phyloP scores from a whole-genome alignment of 2,329 filamentous ascomycete species.

The Xylariaceae sp. region DNA sequence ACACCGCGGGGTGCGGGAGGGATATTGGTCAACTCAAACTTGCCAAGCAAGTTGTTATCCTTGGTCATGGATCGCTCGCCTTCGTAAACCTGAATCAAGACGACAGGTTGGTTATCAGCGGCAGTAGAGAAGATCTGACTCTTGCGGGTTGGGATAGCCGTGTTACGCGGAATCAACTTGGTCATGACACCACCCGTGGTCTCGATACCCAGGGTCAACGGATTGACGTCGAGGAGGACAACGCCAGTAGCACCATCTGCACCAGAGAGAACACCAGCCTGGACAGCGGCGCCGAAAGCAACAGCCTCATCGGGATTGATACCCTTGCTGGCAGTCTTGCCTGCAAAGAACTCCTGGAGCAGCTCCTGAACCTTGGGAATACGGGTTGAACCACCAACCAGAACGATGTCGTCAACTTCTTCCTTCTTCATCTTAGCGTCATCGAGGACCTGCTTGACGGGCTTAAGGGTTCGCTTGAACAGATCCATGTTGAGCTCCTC shows the following conservation, averaged over 20 bases:
- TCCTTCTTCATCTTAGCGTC: conserved; percentile 96
- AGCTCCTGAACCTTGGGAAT: conserved; percentile 95
- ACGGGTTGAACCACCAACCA: conserved; percentile 97
- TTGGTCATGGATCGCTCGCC: conserved; percentile 92
- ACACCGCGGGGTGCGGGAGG: conserved; percentile 92
- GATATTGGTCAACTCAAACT: conserved; percentile 96
- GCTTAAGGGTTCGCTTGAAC: conserved; percentile 99
- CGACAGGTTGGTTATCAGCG: conserved; percentile 92
- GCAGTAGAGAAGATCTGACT: conserved; percentile 97
- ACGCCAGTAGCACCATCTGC: conserved; percentile 76
- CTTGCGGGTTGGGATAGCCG: conserved; percentile 91
- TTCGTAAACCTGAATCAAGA: conserved; percentile 93
- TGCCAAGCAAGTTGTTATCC: conserved; percentile 95
- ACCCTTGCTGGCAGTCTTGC: conserved; percentile 98
- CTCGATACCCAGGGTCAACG: conserved; percentile 93
- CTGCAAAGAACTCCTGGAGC: conserved; percentile 90
- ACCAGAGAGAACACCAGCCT: conserved; percentile 90
- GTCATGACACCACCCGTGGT: conserved; percentile 98
- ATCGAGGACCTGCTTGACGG: conserved; percentile 97
- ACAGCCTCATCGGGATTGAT: conserved; percentile 99
- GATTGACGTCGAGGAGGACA: conserved; percentile 97
- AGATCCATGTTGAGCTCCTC: conserved; percentile 98
- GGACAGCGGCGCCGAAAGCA: conserved; percentile 93
- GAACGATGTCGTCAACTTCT: conserved; percentile 93
- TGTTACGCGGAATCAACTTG: conserved; percentile 92